Base-by-base conservation (phyloP, 2,329 filamentous ascomycete species). In the Acrocalymma vagum region DNA sequence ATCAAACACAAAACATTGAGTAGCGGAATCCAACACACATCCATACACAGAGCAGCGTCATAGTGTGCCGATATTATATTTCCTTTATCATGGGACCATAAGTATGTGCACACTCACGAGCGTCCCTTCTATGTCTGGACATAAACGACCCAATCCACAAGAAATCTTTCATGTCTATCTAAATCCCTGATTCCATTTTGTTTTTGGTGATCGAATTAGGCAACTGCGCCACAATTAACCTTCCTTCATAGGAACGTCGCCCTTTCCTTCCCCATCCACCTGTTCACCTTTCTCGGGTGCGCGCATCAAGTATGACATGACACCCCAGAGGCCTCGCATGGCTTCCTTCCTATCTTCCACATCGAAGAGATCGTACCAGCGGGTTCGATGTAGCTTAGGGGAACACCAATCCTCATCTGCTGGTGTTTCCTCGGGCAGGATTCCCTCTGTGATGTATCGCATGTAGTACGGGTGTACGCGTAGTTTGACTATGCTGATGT, bases 321-420 rank as follows among this genome's bases (percentile, higher is more conserved):
- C 59, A 6, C 74, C 76, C 83, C 83, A 85, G 5, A 85, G 55
- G 1, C 75, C 79, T 32, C 77, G 69, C 62, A 84, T 77, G 5
- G 77, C 78, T 58, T 83, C 79, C 7, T 77, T 60, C 13, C 83
- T 75, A 28, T 85, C 77, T 14, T 77, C 67, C 3, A 73, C 52
- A 11, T 78, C 66, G 42, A 86, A 75, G 4, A 86, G 62, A 61
- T 86, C 78, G 48, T 76, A 83, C 83, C 83, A 86, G 29, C 70
- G 68, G 26, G 79, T 81, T 22, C 81, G 75, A 35, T 78, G 74
- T 21, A 85, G 58, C 22, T 71, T 70, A 15, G 83, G 78, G 3
- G 72, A 69, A 53, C 76, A 72, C 80, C 80, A 83, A 22, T 54
- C 29, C 9, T 53, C 26, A 28, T 69, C 68, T 24, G 48, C 39